Conservation (phyloP, 2,329 filamentous ascomycete species). For the Ophiognomonia clavigignenti-juglandacearum region DNA sequence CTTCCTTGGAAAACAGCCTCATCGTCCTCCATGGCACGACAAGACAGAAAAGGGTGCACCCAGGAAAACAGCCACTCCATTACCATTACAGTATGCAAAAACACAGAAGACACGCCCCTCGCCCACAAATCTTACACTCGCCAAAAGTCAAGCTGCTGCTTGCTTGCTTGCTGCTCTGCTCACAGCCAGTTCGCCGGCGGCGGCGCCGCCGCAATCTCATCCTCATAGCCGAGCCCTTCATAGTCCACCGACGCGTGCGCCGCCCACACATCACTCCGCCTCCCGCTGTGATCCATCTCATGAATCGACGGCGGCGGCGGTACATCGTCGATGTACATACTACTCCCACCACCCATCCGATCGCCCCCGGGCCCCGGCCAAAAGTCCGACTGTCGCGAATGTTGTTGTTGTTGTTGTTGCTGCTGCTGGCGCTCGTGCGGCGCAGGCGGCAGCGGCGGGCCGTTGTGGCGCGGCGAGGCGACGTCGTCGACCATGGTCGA, state of each 20-base stretch:
- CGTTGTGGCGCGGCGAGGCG: slow-evolving; percentile 5
- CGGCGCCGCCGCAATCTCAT: slow-evolving; percentile 12
- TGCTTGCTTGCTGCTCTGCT: too few species aligned
- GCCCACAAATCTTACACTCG: too few species aligned
- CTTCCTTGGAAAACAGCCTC: too few species aligned
- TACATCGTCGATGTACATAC: slow-evolving; percentile 14
- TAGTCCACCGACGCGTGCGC: slow-evolving; percentile 10
- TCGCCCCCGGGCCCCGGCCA: slow-evolving; percentile 11
- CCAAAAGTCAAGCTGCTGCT: too few species aligned
- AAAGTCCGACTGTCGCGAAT: slow-evolving; percentile 9
- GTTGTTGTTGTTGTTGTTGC: neutral
- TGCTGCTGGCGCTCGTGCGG: slow-evolving; percentile 13
- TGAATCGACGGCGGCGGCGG: slow-evolving; percentile 1
- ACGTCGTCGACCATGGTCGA: slow-evolving; percentile 15
- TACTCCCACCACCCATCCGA: slow-evolving; percentile 5
- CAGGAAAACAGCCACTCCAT: too few species aligned
- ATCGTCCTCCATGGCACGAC: too few species aligned
- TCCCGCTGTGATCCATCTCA: neutral
- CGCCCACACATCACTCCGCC: slow-evolving; percentile 14
- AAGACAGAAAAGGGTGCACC: too few species aligned
- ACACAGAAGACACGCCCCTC: too few species aligned
- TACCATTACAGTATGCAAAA: too few species aligned
- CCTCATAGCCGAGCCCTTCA: slow-evolving; percentile 14
- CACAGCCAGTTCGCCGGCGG: slow-evolving; percentile 12
- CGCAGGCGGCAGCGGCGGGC: slow-evolving; percentile 8